Base-by-base conservation (phyloP, 2,329 filamentous ascomycete species). In the Colletotrichum sp. region DNA sequence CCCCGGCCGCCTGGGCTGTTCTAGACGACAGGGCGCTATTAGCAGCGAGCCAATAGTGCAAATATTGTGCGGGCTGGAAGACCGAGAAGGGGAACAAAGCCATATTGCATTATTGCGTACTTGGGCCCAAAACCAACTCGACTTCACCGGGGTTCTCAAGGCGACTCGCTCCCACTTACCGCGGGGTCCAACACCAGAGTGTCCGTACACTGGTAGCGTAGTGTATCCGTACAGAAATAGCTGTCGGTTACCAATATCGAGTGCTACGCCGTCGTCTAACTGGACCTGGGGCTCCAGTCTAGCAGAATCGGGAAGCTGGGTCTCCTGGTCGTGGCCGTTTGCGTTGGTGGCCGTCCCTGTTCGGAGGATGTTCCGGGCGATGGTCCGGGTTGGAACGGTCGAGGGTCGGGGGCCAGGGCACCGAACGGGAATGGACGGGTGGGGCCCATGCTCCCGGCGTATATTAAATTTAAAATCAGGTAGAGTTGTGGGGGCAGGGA, bases 401-500 rank as follows among this genome's bases (percentile, higher is more conserved):
- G 39, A 52, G 64, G 34, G 71, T 44, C 57, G n/a, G 64, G 52
- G 55, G 52, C 26, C 59, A 65, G 44, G 66, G 34, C 34, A 52
- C 28, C 59, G 67, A 52, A 32, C 72, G 62, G 72, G 44, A 60
- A 24, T 66, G 62, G 66, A 15, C 30, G n/a, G 32, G 44, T 59
- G 70, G 70, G 34, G 63, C 36, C 13, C 16, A 15, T 39, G 69
- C n/a, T 30, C 69, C 63, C 36, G 62, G 62, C 52, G 63, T 72
- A 75, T 60, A 72, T 75, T 72, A 62, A 36, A 72, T 62, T 44
- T 60, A 62, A 62, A 62, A 67, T 75, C 72, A 71, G 72, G 72
- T 67, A 75, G 72, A 72, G 72, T 39, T 72, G 24, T 44, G 69
- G 68, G 62, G 62, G 21, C 28, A 24, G 16, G 34, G 62, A 60